phyloP scores from a whole-genome alignment of 140 eudicot genomes.

The Stevia rebaudiana region DNA sequence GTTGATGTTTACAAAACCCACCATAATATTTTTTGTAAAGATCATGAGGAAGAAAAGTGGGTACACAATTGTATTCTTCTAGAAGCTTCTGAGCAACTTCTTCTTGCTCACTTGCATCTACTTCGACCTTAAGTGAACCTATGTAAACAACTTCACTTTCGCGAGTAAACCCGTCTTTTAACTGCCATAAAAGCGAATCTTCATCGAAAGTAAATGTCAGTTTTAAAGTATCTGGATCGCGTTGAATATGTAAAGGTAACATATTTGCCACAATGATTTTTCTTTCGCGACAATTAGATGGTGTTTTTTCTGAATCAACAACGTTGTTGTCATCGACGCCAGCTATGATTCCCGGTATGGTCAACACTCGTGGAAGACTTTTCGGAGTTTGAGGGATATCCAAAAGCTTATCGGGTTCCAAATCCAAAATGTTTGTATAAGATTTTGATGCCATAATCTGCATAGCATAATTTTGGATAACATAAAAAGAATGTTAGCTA shows the following conservation, averaged over 20 bases:
- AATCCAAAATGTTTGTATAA: constrained; percentile 45
- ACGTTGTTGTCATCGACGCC: constrained; percentile 44
- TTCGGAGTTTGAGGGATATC: constrained; percentile 73
- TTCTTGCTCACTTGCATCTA: constrained; percentile 71
- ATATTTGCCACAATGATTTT: constrained; percentile 80
- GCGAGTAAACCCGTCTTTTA: constrained; percentile 66
- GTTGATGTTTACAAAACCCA: constrained; percentile 84
- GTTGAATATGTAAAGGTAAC: constrained; percentile 69
- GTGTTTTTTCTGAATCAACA: constrained; percentile 44
- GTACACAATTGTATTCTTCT: constrained; percentile 79
- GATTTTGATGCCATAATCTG: constrained; percentile 48
- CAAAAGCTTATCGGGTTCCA: constrained; percentile 52
- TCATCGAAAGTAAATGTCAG: constrained; percentile 69
- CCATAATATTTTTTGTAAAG: constrained; percentile 59
- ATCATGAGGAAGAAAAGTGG: constrained; percentile 73
- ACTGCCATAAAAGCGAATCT: constrained; percentile 59
- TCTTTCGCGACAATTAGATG: constrained; percentile 45
- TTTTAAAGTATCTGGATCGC: constrained; percentile 56
- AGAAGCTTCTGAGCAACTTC: constrained; percentile 72
- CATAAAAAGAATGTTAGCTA: background rate
- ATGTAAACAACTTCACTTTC: constrained; percentile 62
- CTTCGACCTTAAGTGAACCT: constrained; percentile 70
- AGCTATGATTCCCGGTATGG: constrained; percentile 67
- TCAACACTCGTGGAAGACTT: constrained; percentile 64
- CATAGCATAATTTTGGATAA: background rate